Percentiles rank a stretch among this genome's conserved stretches.
Conservation (phyloP, 108 stramenopile species). For the Stephanodiscus triporus region DNA sequence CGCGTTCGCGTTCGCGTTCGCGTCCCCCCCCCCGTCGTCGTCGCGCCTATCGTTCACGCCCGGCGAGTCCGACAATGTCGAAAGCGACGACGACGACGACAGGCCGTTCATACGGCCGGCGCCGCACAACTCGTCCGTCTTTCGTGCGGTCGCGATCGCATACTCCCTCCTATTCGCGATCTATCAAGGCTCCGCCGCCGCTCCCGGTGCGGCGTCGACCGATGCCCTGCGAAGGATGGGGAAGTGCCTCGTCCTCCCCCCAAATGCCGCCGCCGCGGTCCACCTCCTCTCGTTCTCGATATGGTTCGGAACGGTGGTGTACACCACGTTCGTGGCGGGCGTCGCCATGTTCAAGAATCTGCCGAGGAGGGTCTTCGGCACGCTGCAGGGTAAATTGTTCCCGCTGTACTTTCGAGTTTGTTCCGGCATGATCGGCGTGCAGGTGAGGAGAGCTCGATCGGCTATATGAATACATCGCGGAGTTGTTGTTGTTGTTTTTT, state of each 20-base stretch:
- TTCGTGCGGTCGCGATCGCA: conserved; percentile 34
- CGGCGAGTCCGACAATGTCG: conserved; percentile 1
- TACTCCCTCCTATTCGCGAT: conserved; percentile 43
- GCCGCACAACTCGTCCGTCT: conserved; percentile 41
- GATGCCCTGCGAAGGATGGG: conserved; percentile 26
- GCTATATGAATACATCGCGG: not conserved
- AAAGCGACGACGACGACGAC: conserved; percentile 5
- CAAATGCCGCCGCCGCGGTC: conserved; percentile 52
- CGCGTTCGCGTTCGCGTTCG: conserved; percentile 2
- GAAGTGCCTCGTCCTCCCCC: conserved; percentile 32
- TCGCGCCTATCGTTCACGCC: conserved; percentile 14
- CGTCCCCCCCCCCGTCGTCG: not conserved
- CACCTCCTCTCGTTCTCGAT: conserved; percentile 71
- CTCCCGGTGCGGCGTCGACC: conserved; percentile 5
- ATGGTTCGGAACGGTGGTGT: conserved; percentile 75
- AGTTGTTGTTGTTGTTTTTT: too few relatives aligned
- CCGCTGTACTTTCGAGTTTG: conserved; percentile 76
- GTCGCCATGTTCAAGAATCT: conserved; percentile 87
- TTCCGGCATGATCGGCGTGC: conserved; percentile 55
- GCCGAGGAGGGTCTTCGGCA: conserved; percentile 82
- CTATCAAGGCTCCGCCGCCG: conserved; percentile 29
- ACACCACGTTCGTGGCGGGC: conserved; percentile 80
- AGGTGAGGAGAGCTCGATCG: conserved; percentile 32
- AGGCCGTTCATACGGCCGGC: conserved; percentile 47
- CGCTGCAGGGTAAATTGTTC: conserved; percentile 81